phyloP scores from a whole-genome alignment of 164 flowering plant species.

The Kingdonia uniflora region DNA sequence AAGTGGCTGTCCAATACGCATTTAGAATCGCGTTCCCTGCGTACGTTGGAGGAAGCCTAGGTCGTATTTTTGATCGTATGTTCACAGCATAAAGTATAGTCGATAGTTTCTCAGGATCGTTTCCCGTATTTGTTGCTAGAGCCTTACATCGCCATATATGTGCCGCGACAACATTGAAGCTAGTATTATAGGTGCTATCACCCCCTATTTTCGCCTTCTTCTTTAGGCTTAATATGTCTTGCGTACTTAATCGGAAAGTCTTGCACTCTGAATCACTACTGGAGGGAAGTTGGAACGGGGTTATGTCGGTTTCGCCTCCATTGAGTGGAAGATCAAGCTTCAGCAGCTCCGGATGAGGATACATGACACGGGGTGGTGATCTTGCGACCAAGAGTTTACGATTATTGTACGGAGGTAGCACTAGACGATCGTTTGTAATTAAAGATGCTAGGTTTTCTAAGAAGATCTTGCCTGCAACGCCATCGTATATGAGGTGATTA shows the following conservation, averaged over 20 bases:
- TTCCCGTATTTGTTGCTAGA: conserved; percentile 14
- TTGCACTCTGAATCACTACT: too few relatives aligned
- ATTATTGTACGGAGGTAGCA: conserved; percentile 35
- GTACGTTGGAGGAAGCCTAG: conserved; percentile 43
- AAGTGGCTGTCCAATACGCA: conserved; percentile 37
- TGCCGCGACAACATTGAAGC: conserved; percentile 56
- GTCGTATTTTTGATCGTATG: conserved; percentile 37
- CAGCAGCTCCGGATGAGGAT: conserved; percentile 52
- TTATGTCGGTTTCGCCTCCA: conserved; percentile 5
- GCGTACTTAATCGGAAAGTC: too few relatives aligned
- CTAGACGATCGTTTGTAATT: conserved; percentile 31
- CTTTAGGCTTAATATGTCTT: too few relatives aligned
- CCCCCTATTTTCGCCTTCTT: conserved; percentile 21
- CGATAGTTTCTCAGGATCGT: conserved; percentile 19
- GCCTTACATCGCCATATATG: conserved; percentile 68
- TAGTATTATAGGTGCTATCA: conserved; percentile 9
- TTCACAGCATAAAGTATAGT: conserved; percentile 55
- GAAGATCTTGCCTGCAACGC: conserved; percentile 42
- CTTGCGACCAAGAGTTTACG: conserved; percentile 53
- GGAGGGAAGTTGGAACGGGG: neutral
- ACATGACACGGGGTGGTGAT: conserved; percentile 53
- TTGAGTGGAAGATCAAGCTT: neutral
- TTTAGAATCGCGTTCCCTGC: conserved; percentile 54
- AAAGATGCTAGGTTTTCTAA: conserved; percentile 53
- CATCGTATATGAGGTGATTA: conserved; percentile 52